Evolutionary conservation across 495 filamentous ascomycete species (phyloP).

Genomic region (Penicillium salamii): DNA sequence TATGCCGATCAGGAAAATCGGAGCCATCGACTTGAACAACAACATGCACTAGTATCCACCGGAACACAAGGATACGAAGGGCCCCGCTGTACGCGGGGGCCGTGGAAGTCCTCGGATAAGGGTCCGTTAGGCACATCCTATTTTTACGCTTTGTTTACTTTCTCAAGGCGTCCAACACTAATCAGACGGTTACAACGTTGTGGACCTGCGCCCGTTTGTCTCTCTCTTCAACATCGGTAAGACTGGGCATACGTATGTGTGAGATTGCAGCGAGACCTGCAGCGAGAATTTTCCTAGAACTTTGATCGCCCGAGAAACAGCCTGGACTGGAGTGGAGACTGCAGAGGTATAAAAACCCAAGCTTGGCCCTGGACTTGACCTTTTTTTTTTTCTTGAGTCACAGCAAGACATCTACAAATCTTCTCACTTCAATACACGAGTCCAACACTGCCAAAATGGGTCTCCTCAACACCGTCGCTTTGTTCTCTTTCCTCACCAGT

Average conservation of each 20-base stretch:
- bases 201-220: neutral
- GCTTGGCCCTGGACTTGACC: neutral
- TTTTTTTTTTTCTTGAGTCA: neutral
- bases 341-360: neutral
- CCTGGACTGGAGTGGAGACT: neutral
- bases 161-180: neutral
- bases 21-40: too few species aligned
- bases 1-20: too few species aligned
- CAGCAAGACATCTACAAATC: neutral
- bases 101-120: neutral
- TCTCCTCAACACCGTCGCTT: neutral
- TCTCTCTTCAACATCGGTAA: neutral
- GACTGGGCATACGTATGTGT: constrained; percentile 1
- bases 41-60: neutral
- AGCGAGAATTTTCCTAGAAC: neutral
- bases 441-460: constrained; percentile 1
- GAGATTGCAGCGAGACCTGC: neutral
- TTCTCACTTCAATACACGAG: neutral
- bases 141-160: neutral
- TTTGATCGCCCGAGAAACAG: neutral
- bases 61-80: neutral
- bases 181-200: neutral
- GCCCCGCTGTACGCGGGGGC: neutral
- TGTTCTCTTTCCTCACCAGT: neutral
- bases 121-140: neutral